Conservation (phyloP, 169 alveolate genomes). For the Theileria luwenshuni region DNA sequence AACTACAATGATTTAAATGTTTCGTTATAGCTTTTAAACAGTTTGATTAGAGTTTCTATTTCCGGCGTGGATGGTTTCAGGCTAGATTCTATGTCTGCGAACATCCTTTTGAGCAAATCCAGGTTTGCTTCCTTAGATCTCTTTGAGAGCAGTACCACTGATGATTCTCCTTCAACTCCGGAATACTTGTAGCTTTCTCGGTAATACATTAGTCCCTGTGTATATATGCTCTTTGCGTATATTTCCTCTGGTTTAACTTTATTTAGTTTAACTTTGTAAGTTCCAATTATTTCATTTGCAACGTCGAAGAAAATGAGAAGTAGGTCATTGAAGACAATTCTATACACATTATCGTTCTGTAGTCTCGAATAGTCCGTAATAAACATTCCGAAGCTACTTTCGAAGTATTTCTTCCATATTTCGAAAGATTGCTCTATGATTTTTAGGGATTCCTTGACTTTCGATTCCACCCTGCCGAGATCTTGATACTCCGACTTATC, state of each 20-base stretch:
- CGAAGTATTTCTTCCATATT: neutral
- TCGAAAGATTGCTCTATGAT: neutral
- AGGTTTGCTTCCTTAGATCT: neutral
- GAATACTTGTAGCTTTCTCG: no score
- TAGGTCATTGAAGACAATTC: neutral
- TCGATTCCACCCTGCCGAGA: neutral
- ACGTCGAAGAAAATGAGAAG: neutral
- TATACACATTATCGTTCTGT: neutral
- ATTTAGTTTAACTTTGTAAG: neutral
- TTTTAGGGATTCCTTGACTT: neutral
- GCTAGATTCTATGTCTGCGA: neutral
- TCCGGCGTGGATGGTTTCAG: no score
- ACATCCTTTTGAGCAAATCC: neutral
- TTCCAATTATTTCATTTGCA: neutral
- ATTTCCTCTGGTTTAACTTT: neutral
- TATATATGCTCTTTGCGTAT: neutral
- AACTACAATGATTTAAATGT: no score
- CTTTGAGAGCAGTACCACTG: neutral
- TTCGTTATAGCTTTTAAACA: no score
- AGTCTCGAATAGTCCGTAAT: neutral
- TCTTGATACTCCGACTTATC: neutral
- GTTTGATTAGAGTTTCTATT: no score
- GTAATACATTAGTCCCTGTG: neutral
- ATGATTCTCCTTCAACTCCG: neutral
- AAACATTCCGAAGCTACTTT: neutral